Evolutionary conservation across 768 basidiomycete genomes (phyloP), one percentile per base, ranked within the genome.

Genomic region (Leccinum rimulosum): DNA sequence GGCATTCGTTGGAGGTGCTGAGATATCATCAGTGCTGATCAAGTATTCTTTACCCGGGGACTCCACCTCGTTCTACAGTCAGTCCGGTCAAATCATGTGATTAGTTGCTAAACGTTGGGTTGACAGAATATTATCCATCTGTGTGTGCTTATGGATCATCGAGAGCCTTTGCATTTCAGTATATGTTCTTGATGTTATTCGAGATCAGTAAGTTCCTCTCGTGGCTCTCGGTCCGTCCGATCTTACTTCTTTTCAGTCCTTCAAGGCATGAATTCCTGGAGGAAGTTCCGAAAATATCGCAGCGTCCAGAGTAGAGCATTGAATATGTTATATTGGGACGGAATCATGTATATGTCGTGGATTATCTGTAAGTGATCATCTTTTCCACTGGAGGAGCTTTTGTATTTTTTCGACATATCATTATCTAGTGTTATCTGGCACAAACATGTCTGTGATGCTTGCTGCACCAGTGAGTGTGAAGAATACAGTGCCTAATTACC

Each of bases 311-410:
- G 68, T 52, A 60, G 47, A 40, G 22, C 59, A 4, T 40, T 71
- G 51, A 65, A 55, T 45, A 63, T 63, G 7, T 48, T 69, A 1
- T 70, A 70, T 47, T 65, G 67, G 70, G 70, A 67, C 4, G 70
- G 69, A 10, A 69, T 71, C 40, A n/a, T 61, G 56, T 70, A 71
- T n/a, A 70, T 70, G 67, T 58, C 54, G 47, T 60, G 65, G 45
- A 43, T 65, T 9, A 71, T 69, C 17, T 2, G 69, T 71, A 28
- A 50, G 63, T 2, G 12, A 35, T 10, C 14, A 27, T 7, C 10
- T 2, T 54, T 19, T 8, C 10, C 10, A 4, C 22, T 9, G 12
- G n/a, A 17, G 12, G 27, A 8, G 2, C 22, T 22, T 22, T 22
- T 22, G 22, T 22, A 9, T 54, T 11, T 33, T 33, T 11, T 33